phyloP scores from a whole-genome alignment of 176 grass and related monocot species.

The Cenchrus purpureus region DNA sequence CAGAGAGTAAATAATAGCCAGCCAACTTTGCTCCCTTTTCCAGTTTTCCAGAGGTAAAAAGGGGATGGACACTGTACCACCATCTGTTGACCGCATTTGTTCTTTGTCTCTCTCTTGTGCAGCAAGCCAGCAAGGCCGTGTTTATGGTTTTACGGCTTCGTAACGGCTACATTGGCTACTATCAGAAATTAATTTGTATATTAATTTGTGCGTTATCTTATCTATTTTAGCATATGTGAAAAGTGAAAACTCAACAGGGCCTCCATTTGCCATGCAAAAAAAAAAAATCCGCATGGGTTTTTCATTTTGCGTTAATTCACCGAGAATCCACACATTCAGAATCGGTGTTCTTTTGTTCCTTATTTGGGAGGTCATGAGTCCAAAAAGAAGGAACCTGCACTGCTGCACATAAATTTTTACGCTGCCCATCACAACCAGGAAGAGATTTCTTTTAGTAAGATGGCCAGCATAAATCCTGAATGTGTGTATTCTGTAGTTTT shows the following conservation, averaged over 20 bases:
- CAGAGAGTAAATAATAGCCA: conserved; percentile 21
- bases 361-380: no score
- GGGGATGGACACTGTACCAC: not conserved
- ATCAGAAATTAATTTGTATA: not conserved
- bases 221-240: no score
- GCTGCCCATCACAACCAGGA: no score
- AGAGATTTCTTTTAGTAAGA: no score
- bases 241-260: not conserved
- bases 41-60: conserved; percentile 26
- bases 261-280: not conserved
- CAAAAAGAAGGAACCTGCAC: no score
- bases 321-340: no score
- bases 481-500: no score
- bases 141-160: not conserved
- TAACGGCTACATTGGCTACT: not conserved
- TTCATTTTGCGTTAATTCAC: not conserved
- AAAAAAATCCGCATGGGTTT: not conserved
- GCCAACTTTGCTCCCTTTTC: conserved; percentile 7
- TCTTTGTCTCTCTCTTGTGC: not conserved
- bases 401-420: no score
- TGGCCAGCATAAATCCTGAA: no score
- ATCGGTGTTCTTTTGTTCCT: no score
- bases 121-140: not conserved
- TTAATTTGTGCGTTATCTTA: not conserved
- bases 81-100: conserved; percentile 11